Evolutionary conservation across 495 filamentous ascomycete genomes (phyloP), one percentile per base, ranked within the genome.

Genomic region (Daldinia concentrica): DNA sequence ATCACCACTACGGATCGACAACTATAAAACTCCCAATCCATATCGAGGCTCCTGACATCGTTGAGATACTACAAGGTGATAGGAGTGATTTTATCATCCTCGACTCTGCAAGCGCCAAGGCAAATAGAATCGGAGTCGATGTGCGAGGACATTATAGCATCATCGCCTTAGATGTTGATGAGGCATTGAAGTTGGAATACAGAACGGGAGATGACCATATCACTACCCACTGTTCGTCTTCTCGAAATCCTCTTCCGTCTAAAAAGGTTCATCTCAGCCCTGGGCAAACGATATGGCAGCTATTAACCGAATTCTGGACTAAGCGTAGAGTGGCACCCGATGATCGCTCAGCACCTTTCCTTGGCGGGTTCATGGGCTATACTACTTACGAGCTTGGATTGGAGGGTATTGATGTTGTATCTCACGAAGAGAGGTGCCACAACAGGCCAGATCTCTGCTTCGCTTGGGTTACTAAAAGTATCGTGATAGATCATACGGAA

Each of bases 291-390:
- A 80, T 90, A 30, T 90, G 89, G 86, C 70, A 80, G 1, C 82
- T 88, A 30, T 71, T 92, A 4, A 84, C 88, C 11, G 77, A 76
- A 4, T 87, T 91, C 64, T 88, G 75, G 75, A 91, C 81, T 80
- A 87, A 43, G 76, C 80, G 62, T 83, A 66, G 60, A 54, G 58
- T 73, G n/a, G 3, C 61, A 34, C 37, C 83, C 77, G 59, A 82
- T 86, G 22, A 78, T 66, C 4, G 76, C 12, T 70, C 76, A 78
- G 36, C 79, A 81, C 43, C 94, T 84, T 99, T 99, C 74, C 90
- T 93, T 82, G 95, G 94, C 48, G 95, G 95, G 0, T 89, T 98
- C 55, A 87, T 98, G 78, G 95, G 95, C 0, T 97, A 91, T 74
- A 90, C 94, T 51, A 93, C 92, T 1, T 98, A 98, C 68, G 95